Base-by-base conservation (phyloP, 768 basidiomycete genomes). In the Russula sp. region DNA sequence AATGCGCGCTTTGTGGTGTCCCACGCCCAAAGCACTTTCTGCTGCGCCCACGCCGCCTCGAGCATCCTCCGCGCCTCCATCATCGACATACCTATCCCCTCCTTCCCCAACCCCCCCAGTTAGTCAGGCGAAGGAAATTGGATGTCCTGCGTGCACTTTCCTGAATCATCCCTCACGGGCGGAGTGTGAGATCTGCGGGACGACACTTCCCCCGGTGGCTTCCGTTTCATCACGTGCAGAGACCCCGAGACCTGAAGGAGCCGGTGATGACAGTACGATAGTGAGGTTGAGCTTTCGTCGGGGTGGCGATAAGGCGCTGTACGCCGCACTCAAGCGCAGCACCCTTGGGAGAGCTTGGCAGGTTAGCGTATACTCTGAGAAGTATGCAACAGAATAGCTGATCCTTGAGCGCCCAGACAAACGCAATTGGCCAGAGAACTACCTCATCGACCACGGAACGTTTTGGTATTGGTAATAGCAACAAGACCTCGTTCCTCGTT, bases 121-220 rank as follows among this genome's bases (percentile, higher is more conserved):
- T 2, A 62, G 71, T 57, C 67, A 68, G 2, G 57, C 70, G 14
- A 74, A 75, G 2, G 72, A 80, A 38, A 78, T 89, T 50, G 75
- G 88, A 16, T 99, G 96, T 74, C 82, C 87, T 1, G 86, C 86
- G 1, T 99, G 97, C 73, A 98, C 96, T 1, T 99, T 95, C 73
- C 78, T 95, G 14, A 99, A 99, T 75, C 87, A 90, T 65, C 84
- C 85, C 0, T 87, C 83, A 1, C 78, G 94, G 61, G 74, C 74
- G 0, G 73, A 76, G 9, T 98, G 96, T 76, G 96, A 98, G 74
- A 89, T 98, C 3, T 98, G 96, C 72, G 81, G 80, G 6, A 88
- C 92, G 5, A 77, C 83, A 0, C 77, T 98, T 11, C 86, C 85
- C 32, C 70, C 63, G 20, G 54, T 64, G 5, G 48, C 67, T 22